Conservation (phyloP, 768 basidiomycete genomes). For the Chalciporus sphaerocephalus region DNA sequence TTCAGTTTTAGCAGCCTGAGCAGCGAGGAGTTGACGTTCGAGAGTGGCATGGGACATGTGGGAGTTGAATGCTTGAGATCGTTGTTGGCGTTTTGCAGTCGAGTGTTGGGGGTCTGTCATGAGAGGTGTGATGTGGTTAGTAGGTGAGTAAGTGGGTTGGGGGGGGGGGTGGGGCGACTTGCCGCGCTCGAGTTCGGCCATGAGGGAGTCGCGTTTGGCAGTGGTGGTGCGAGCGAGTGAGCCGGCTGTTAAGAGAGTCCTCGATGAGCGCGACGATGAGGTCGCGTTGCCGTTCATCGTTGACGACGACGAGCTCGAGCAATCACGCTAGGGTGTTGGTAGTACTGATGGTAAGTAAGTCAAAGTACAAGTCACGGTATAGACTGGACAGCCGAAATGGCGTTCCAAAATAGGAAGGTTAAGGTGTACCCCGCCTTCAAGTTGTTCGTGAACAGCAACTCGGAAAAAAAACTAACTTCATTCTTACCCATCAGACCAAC, state of each 20-base stretch:
- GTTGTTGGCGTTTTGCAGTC: slow-evolving; percentile 63
- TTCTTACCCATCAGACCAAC: not conserved
- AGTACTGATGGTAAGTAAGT: no score
- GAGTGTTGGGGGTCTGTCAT: slow-evolving; percentile 59
- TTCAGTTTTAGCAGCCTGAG: slow-evolving; percentile 58
- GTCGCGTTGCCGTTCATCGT: slow-evolving; percentile 10
- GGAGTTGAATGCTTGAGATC: slow-evolving; percentile 56
- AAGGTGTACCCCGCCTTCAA: no score
- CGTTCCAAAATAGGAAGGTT: slow-evolving; percentile 11
- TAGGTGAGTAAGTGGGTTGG: not conserved
- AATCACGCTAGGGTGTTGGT: no score
- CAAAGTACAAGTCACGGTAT: no score
- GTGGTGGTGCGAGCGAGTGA: slow-evolving; percentile 27
- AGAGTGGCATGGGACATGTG: slow-evolving; percentile 58
- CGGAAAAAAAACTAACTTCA: not conserved
- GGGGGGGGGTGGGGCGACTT: slow-evolving; percentile 8
- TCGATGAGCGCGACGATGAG: slow-evolving; percentile 18
- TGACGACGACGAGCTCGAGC: not conserved
- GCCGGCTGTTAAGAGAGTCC: not conserved
- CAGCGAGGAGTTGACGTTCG: slow-evolving; percentile 62
- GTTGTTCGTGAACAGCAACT: no score
- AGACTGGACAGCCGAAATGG: no score
- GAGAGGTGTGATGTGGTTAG: not conserved
- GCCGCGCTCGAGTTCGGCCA: slow-evolving; percentile 67
- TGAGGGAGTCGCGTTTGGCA: slow-evolving; percentile 59